Evolutionary conservation across 2,329 filamentous ascomycete species (phyloP).

Genomic region (Acrocalymma vagum): DNA sequence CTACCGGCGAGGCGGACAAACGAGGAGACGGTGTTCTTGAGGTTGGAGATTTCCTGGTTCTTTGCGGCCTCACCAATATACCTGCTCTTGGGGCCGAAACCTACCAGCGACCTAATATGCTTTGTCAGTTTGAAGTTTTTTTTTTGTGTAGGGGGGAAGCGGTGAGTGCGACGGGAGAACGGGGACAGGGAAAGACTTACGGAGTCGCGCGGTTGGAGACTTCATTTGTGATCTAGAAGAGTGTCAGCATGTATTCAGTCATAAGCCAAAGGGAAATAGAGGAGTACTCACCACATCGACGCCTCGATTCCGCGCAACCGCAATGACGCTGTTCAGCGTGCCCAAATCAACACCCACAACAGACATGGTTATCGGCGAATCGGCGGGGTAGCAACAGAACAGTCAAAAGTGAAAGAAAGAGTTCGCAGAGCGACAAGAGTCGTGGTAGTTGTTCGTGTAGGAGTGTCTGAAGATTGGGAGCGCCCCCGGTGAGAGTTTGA

Average conservation of each 20-base stretch:
- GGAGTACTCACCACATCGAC: constrained; percentile 89
- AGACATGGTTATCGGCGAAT: constrained; percentile 59
- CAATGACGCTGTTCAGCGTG: constrained; percentile 95
- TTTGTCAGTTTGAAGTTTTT: constrained; percentile 15
- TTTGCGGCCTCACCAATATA: constrained; percentile 96
- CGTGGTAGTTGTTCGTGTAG: constrained; percentile 7
- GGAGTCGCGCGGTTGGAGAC: constrained; percentile 98
- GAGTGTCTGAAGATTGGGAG: no score
- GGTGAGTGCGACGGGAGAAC: constrained; percentile 13
- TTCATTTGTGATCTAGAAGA: constrained; percentile 89
- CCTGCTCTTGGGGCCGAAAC: constrained; percentile 92
- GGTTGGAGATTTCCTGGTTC: constrained; percentile 98
- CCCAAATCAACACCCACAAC: constrained; percentile 90
- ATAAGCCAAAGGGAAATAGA: constrained; percentile 3
- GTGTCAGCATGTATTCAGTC: constrained; percentile 37
- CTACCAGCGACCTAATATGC: constrained; percentile 82
- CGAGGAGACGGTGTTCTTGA: constrained; percentile 96
- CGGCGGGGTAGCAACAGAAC: constrained; percentile 37
- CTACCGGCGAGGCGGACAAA: constrained; percentile 94
- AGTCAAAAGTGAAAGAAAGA: constrained; percentile 11
- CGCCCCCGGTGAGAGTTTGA: no score
- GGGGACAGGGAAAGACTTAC: constrained; percentile 68
- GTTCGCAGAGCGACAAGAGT: constrained; percentile 13
- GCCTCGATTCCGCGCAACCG: constrained; percentile 96
- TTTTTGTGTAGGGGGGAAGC: constrained; percentile 16